phyloP scores from a whole-genome alignment of 2,329 filamentous ascomycete genomes.

The Arthrobotrys sinensis region DNA sequence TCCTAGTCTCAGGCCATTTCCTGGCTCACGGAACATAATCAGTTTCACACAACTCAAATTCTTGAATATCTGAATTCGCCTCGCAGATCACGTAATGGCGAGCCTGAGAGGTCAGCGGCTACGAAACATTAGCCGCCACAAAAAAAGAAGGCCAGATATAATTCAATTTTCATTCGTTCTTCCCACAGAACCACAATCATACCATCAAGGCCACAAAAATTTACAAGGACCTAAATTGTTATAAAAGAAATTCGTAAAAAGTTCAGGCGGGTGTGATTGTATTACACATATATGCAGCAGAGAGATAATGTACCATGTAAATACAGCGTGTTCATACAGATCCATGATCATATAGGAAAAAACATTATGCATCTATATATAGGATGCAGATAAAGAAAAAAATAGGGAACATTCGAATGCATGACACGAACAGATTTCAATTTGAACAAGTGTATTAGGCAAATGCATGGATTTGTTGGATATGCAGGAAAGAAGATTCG shows the following conservation, averaged over 20 bases:
- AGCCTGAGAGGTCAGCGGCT: slow-evolving; percentile 3
- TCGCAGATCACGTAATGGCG: background rate
- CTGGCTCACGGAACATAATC: background rate
- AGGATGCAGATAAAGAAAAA: slow-evolving; percentile 14
- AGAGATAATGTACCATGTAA: slow-evolving; percentile 25
- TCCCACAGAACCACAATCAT: slow-evolving; percentile 1
- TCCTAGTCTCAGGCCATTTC: background rate
- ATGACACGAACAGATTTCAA: slow-evolving; percentile 11
- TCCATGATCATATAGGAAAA: background rate
- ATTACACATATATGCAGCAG: slow-evolving; percentile 29
- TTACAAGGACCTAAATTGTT: background rate
- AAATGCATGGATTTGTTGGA: slow-evolving; percentile 19
- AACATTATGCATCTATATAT: slow-evolving; percentile 2
- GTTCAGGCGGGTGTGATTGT: slow-evolving; percentile 2
- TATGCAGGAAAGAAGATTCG: slow-evolving; percentile 6
- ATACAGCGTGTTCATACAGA: slow-evolving; percentile 30
- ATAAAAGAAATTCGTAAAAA: slow-evolving; percentile 2
- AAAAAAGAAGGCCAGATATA: background rate
- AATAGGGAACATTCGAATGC: slow-evolving; percentile 19
- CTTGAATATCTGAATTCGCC: background rate
- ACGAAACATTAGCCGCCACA: slow-evolving; percentile 12
- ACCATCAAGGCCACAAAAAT: background rate
- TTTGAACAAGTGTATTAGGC: slow-evolving; percentile 24
- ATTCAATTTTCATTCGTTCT: background rate
- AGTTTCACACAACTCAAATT: background rate